Percentiles rank a stretch among this genome's conserved stretches.
These are phyloP conservation scores for Kitagawia praeruptora DNA, from an alignment of 129 eudicot genomes.

Conservation along the genomic window DNA sequence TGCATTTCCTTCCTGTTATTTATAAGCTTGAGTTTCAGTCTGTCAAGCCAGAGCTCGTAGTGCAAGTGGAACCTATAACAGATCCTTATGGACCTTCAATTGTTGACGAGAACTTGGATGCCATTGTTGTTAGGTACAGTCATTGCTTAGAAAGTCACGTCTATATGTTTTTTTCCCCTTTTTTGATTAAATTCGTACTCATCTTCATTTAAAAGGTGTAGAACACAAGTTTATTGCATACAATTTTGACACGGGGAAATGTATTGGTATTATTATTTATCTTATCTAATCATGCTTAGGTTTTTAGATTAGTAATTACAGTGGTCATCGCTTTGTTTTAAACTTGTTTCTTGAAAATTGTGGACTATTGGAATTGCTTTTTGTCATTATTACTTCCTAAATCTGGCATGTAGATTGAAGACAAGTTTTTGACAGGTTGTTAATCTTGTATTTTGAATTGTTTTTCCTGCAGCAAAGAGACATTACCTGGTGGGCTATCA, in stretches of 20 bases:
- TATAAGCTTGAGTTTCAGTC: conserved; percentile 37
- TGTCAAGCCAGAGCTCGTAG: conserved; percentile 68
- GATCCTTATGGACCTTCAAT: conserved; percentile 98
- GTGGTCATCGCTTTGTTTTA: neutral
- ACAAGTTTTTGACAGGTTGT: neutral
- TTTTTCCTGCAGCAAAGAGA: conserved; percentile 78
- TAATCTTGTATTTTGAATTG: neutral
- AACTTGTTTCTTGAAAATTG: neutral
- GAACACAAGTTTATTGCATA: neutral
- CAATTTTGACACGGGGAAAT: neutral
- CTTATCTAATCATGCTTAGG: neutral
- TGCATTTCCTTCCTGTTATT: neutral
- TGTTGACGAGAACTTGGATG: conserved; percentile 75
- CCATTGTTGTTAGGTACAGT: conserved; percentile 83
- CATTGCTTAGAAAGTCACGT: neutral
- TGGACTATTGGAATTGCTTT: neutral
- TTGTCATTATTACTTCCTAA: neutral
- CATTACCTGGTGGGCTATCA: conserved; percentile 76
- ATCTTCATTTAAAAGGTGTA: too few species aligned
- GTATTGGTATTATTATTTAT: neutral
- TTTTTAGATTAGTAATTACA: neutral
- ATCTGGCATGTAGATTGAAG: neutral
- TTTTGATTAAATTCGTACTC: neutral
- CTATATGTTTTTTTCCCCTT: neutral
- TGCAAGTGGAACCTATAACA: conserved; percentile 75